Base-by-base conservation (phyloP, 352 stramenopile species). In the Globisporangium polare region DNA sequence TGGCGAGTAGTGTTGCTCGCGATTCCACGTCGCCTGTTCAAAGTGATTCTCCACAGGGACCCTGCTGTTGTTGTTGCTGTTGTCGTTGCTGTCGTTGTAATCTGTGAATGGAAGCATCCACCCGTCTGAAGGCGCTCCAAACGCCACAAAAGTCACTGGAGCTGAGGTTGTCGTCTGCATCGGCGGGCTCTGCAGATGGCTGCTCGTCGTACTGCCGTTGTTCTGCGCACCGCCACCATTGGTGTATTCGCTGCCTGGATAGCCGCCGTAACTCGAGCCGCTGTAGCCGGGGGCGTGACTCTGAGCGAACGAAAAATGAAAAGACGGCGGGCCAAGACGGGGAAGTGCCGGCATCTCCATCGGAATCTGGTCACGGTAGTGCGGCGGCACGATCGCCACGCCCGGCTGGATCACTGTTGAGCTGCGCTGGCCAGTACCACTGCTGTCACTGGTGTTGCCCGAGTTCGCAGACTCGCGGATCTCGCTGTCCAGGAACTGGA, bases 321-420 rank as follows among this genome's bases (percentile, higher is more conserved):
- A 52, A 33, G 33, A 12, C 56, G 53, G 35, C 51, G 66, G 41
- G 7, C 49, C 45, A 20, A 67, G 63, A 24, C 29, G 58, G 22
- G 31, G 53, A 37, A 52, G 46, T 50, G 51, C 2, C 26, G 31
- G 45, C 31, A 57, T 35, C 26, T 54, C 49, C 17, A 57, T 41
- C 26, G 39, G 37, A 7, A 57, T 33, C 33, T 50, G 65, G 5
- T 54, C 49, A 18, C 53, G 65, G 22, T 67, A 71, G 20, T 59
- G 35, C 35, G 15, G 37, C 3, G 65, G 65, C 4, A 71, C 60
- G 56, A 71, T 71, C n/a, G 60, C 63, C 17, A 55, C 22, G 24
- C 60, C 65, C 18, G 65, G 65, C 26, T 62, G 65, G 26, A 68
- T 67, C 17, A 71, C 60, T 15, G 65, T 54, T 8, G 37, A 59